phyloP scores from a whole-genome alignment of 2,329 filamentous ascomycete species.

The Trichophaea hybrida region DNA sequence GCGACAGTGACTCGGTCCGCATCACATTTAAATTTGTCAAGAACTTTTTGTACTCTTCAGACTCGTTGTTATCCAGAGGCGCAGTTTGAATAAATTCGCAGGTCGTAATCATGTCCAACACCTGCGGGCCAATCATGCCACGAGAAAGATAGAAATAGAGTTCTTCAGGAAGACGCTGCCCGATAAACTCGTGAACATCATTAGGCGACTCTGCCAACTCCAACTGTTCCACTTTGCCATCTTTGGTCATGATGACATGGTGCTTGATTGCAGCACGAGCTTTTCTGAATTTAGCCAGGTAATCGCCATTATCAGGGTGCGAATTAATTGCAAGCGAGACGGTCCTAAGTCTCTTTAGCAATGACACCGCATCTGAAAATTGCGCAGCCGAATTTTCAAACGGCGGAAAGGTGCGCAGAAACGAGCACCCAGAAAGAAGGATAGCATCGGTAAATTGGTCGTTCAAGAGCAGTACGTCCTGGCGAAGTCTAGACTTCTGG shows the following conservation, averaged over 20 bases:
- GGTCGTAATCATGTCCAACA: conserved; percentile 70
- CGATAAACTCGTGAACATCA: conserved; percentile 79
- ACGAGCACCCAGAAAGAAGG: conserved; percentile 68
- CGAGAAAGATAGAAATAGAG: conserved; percentile 79
- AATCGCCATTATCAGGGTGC: conserved; percentile 60
- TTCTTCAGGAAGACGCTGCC: conserved; percentile 78
- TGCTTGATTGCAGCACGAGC: conserved; percentile 76
- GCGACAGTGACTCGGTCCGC: conserved; percentile 59
- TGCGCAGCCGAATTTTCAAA: conserved; percentile 47
- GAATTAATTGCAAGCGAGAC: conserved; percentile 61
- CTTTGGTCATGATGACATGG: conserved; percentile 63
- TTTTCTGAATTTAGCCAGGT: conserved; percentile 74
- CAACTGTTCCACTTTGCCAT: conserved; percentile 63
- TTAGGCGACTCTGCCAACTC: conserved; percentile 59
- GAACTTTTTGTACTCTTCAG: conserved; percentile 65
- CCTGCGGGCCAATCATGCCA: conserved; percentile 62
- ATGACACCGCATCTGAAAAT: conserved; percentile 63
- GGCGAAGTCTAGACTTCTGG: conserved; percentile 54
- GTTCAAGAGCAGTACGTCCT: conserved; percentile 49
- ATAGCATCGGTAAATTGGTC: conserved; percentile 70
- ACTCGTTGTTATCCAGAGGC: conserved; percentile 71
- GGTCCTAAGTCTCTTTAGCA: conserved; percentile 52
- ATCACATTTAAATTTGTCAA: conserved; percentile 60
- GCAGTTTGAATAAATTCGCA: conserved; percentile 63
- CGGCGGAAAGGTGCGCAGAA: conserved; percentile 64